Evolutionary conservation across 176 grass and related monocot genomes (phyloP), one percentile per base, ranked within the genome.

Genomic region (Tuctoria greenei): DNA sequence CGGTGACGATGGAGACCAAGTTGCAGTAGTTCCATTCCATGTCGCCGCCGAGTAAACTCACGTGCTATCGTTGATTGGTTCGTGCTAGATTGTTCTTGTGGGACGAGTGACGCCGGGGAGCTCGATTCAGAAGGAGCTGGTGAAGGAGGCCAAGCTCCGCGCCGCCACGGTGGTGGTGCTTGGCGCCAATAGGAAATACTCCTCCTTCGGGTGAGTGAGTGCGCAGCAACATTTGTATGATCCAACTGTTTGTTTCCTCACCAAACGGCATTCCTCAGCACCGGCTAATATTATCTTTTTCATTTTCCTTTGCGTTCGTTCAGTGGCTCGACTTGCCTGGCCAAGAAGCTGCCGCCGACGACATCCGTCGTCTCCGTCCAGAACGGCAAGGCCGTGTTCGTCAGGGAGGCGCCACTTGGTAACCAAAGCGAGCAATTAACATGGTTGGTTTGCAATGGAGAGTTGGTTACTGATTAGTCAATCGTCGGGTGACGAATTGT

Each of bases 71-170:
- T 64, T 79, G 72, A 67, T 74, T 80, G 28, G 1, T 83, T 0
- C 9, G 28, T 45, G 62, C 51, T 86, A 99, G 96, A 66, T 92
- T 39, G 72, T 86, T 80, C 87, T 99, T 28, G 85, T 99, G 10
- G 96, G 96, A 4, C 89, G 96, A 65, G 92, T 95, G 68, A 85
- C 89, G 38, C 85, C 87, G 16, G 96, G 87, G 56, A 95, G 62
- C 67, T 99, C 96, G 27, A 95, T 99, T 59, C 89, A 84, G 54
- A 92, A 88, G 63, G 83, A 88, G 58, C 72, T 99, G 1, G 92
- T 95, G 80, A 90, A 90, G 85, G 92, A 99, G 73, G 92, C 96
- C 41, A 99, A 89, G 85, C 85, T 78, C 34, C 92, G 92, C 58
- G 89, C 85, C 12, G 96, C 96, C 85, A 86, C 63, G 76, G 70